Evolutionary conservation across 805 yeast genomes (phyloP).

Genomic region (Yamadazyma takamatsuzukensis): DNA sequence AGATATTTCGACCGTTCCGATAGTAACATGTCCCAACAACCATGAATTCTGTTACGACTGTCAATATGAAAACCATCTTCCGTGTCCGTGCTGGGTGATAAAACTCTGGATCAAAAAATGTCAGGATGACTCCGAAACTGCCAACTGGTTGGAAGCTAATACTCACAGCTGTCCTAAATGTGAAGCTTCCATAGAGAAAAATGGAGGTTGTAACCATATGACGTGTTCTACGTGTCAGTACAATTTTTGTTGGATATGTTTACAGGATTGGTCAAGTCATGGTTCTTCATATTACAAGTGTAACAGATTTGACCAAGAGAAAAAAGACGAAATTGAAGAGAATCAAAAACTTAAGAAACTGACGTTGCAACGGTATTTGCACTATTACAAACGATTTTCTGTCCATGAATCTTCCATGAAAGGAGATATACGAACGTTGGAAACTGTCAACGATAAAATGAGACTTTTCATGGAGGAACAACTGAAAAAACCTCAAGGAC

Average conservation of each 20-base stretch:
- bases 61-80: conserved; percentile 71
- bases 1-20: conserved; percentile 43
- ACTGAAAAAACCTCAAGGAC: conserved; percentile 13
- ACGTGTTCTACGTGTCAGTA: conserved; percentile 69
- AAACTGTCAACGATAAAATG: conserved; percentile 61
- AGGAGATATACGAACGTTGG: conserved; percentile 63
- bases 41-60: conserved; percentile 82
- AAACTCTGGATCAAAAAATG: conserved; percentile 75
- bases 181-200: conserved; percentile 74
- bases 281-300: conserved; percentile 65
- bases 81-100: conserved; percentile 74
- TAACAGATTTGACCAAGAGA: conserved; percentile 45
- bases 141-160: conserved; percentile 80
- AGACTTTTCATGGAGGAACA: conserved; percentile 54
- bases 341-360: conserved; percentile 42
- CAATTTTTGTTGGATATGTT: conserved; percentile 94
- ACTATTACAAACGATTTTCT: conserved; percentile 69
- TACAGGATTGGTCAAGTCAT: conserved; percentile 72
- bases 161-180: conserved; percentile 89
- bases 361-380: conserved; percentile 63
- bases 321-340: conserved; percentile 34
- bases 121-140: conserved; percentile 82
- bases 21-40: conserved; percentile 61
- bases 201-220: conserved; percentile 98
- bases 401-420: conserved; percentile 74